Base-by-base conservation (phyloP, 2,329 filamentous ascomycete species). In the Arachnomyces sp. region DNA sequence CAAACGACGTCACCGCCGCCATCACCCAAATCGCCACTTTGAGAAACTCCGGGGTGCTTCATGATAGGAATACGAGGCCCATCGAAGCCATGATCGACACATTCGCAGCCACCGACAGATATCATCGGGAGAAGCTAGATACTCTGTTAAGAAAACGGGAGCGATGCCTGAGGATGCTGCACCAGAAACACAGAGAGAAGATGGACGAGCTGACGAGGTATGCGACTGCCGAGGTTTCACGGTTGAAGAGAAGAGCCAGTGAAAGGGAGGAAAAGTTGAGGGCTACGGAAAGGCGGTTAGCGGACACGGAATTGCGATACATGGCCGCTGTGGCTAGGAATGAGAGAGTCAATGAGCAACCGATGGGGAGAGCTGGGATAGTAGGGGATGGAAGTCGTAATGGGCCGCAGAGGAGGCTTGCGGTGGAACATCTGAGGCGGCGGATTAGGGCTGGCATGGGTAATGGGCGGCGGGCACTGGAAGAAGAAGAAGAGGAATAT, bases 21-120 rank as follows among this genome's bases (percentile, higher is more conserved):
- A 55, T 64, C 14, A 51, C 55, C 33, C 48, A 40, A 25, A 55
- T 64, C 36, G 49, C 49, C 11, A 47, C 50, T 12, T 51, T 58
- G 13, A 33, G 51, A 12, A 46, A 48, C n/a, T 43, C 43, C 3
- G 57, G 55, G 1, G 51, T 40, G 7, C 49, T 64, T 3, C 39
- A 31, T 16, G 11, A 43, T 2, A 32, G 43, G 3, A 49, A 61
- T 25, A 56, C 55, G 0, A 31, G 30, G 1, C 50, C 56, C 2
- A 49, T 61, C 28, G 47, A 60, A 39, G 29, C 46, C 1, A 41
- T 63, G 13, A 49, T 60, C 34, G 36, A 45, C 4, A 52, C 42
- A 13, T 55, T 64, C 36, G 45, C 42, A 17, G 43, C 38, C 9
- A 50, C 48, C 1, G 53, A 57, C 14, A 28, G 38, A 1, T 37